phyloP scores from a whole-genome alignment of 371 early-diverging fungal genomes.

The Umbelopsis sp. region DNA sequence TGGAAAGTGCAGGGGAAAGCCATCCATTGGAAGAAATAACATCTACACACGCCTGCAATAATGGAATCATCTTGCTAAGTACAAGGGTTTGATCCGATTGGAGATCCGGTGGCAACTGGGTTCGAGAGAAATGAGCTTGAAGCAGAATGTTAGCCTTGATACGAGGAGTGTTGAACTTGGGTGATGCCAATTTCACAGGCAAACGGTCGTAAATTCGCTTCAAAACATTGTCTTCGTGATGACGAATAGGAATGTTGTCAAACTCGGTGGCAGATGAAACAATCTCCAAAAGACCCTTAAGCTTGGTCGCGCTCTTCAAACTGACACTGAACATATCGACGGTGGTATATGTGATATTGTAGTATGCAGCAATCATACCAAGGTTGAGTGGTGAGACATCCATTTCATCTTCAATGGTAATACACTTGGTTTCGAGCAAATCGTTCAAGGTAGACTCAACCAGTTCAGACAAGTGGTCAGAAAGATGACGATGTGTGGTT shows the following conservation, averaged over 20 bases:
- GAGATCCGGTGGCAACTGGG: conserved; percentile 89
- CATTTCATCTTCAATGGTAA: conserved; percentile 82
- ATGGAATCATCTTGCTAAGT: conserved; percentile 72
- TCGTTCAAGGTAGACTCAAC: conserved; percentile 91
- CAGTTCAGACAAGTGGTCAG: conserved; percentile 92
- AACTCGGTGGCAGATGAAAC: conserved; percentile 92
- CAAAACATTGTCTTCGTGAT: conserved; percentile 85
- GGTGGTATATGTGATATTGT: conserved; percentile 92
- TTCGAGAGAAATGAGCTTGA: conserved; percentile 94
- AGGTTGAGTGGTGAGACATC: conserved; percentile 87
- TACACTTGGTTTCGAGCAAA: conserved; percentile 86
- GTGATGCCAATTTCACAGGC: conserved; percentile 69
- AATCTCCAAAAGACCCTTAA: conserved; percentile 91
- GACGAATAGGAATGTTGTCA: conserved; percentile 88
- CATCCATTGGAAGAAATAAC: conserved; percentile 93
- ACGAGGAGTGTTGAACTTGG: conserved; percentile 81
- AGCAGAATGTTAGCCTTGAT: conserved; percentile 89
- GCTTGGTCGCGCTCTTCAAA: conserved; percentile 82
- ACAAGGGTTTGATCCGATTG: conserved; percentile 84
- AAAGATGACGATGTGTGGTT: conserved; percentile 83
- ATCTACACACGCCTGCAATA: conserved; percentile 95
- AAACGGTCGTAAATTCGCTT: conserved; percentile 80
- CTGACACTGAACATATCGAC: conserved; percentile 93
- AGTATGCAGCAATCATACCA: conserved; percentile 97
- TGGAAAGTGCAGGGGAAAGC: conserved; percentile 86